phyloP scores from a whole-genome alignment of 1,284 basidiomycete genomes.

The Marasmius fiardii region DNA sequence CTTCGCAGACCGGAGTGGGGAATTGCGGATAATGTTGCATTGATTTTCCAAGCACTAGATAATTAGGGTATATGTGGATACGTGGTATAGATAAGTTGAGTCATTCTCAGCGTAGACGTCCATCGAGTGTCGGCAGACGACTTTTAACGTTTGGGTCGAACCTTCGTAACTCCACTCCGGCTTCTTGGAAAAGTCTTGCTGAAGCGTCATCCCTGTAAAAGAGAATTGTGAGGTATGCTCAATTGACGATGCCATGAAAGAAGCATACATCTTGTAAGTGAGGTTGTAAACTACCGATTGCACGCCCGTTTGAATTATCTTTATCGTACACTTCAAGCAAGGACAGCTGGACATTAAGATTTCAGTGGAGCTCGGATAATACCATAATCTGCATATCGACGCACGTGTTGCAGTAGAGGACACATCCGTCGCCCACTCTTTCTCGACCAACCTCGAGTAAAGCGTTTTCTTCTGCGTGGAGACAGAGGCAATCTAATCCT shows the following conservation, averaged over 20 bases:
- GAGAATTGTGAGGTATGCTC: conserved; percentile 2
- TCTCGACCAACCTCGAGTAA: conserved; percentile 90
- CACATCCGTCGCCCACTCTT: conserved; percentile 76
- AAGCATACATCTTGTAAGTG: conserved; percentile 87
- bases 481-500: conserved; percentile 84
- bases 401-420: conserved; percentile 89
- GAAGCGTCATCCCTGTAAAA: conserved; percentile 72
- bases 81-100: neutral
- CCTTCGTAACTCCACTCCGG: conserved; percentile 75
- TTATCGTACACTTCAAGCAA: conserved; percentile 93
- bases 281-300: conserved; percentile 94
- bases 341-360: conserved; percentile 71
- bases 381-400: conserved; percentile 20
- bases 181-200: conserved; percentile 72
- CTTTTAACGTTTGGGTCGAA: conserved; percentile 38
- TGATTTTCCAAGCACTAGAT: conserved; percentile 34
- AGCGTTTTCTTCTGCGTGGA: conserved; percentile 99
- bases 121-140: conserved; percentile 7
- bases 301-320: conserved; percentile 95
- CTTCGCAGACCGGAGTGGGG: conserved; percentile 58
- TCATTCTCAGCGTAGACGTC: neutral
- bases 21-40: conserved; percentile 47
- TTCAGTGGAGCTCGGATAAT: neutral
- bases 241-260: conserved; percentile 2
- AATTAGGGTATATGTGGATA: neutral